phyloP scores from a whole-genome alignment of 2,329 filamentous ascomycete genomes.

The Bimuria novae-zelandiae region DNA sequence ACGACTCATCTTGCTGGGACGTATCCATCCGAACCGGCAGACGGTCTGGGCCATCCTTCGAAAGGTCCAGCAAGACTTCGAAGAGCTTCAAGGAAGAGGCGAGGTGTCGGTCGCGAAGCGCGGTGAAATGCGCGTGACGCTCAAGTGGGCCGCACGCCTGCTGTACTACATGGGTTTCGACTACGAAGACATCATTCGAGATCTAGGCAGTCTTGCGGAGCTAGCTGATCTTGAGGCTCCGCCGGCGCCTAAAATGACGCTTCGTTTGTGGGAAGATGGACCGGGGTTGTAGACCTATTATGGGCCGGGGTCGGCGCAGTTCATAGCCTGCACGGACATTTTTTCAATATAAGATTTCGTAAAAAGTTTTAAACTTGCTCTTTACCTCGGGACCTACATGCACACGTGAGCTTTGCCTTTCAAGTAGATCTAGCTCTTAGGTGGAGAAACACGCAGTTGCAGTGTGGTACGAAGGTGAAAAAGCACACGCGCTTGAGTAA shows the following conservation, averaged over 20 bases:
- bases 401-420: slow-evolving; percentile 4
- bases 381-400: not conserved
- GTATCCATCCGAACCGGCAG: slow-evolving; percentile 37
- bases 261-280: not conserved
- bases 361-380: not conserved
- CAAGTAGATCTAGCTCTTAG: not conserved
- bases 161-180: slow-evolving; percentile 40
- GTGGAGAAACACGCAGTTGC: not conserved
- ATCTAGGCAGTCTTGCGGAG: slow-evolving; percentile 36
- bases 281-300: slow-evolving; percentile 3
- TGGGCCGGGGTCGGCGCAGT: slow-evolving; percentile 22
- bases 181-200: slow-evolving; percentile 37
- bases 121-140: slow-evolving; percentile 30
- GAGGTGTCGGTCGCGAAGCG: slow-evolving; percentile 19
- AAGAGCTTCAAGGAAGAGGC: slow-evolving; percentile 19
- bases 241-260: slow-evolving; percentile 12
- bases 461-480: not conserved
- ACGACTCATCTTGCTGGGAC: slow-evolving; percentile 33
- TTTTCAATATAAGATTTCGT: not conserved
- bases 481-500: not conserved
- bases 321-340: slow-evolving; percentile 12
- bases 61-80: slow-evolving; percentile 39
- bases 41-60: slow-evolving; percentile 41
- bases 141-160: slow-evolving; percentile 37
- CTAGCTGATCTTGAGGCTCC: slow-evolving; percentile 39